Evolutionary conservation across 2,329 filamentous ascomycete genomes (phyloP).

Genomic region (Hymenoscyphus fructigenus): DNA sequence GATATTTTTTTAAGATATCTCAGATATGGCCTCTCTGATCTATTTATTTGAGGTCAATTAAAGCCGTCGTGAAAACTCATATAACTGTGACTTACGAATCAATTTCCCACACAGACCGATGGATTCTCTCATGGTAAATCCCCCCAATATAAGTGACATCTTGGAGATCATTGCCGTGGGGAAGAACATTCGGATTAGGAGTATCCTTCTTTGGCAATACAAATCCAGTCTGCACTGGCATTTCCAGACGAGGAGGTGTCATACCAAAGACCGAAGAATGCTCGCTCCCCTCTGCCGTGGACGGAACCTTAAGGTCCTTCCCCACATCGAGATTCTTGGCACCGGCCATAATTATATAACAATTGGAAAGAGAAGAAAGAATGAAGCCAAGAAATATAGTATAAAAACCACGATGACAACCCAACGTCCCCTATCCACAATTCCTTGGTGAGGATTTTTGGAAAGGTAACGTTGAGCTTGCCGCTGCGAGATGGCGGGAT

Average conservation of each 20-base stretch:
- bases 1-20: conserved; percentile 8
- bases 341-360: not conserved
- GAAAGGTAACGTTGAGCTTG: not conserved
- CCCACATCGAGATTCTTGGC: not conserved
- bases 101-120: conserved; percentile 9
- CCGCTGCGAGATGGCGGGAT: not conserved
- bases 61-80: not conserved
- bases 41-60: not conserved
- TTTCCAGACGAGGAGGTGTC: not conserved
- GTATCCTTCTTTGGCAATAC: not conserved
- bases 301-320: not conserved
- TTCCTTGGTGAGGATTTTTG: not conserved
- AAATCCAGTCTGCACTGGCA: not conserved
- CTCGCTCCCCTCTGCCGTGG: not conserved
- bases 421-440: not conserved
- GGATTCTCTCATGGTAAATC: conserved; percentile 8
- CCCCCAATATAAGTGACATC: conserved; percentile 1
- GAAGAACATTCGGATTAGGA: conserved; percentile 11
- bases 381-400: not conserved
- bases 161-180: not conserved
- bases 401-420: not conserved
- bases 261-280: not conserved
- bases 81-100: conserved; percentile 5
- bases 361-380: not conserved
- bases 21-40: conserved; percentile 11